Base-by-base conservation (phyloP, 2,329 filamentous ascomycete genomes). In the Colletotrichum sp. region DNA sequence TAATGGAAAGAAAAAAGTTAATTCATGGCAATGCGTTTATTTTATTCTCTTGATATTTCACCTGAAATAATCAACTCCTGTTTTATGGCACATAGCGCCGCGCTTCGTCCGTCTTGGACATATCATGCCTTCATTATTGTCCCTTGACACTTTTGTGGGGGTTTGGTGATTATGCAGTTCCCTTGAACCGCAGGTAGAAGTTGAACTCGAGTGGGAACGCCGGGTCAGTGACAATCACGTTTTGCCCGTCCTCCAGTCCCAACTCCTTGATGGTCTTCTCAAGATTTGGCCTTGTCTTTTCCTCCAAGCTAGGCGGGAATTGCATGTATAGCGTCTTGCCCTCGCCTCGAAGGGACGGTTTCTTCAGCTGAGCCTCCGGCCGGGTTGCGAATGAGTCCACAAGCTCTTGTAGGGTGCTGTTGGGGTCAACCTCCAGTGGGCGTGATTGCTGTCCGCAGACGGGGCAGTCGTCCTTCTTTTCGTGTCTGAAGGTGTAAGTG, bases 401-500 rank as follows among this genome's bases (percentile, higher is more conserved):
- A 74, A 99, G 94, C 36, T 98, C 95, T 79, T 94, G 91, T 43
- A 99, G 88, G 0, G 95, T 98, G 81, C 88, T 89, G 57, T 92
- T 90, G 0, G 93, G 90, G 80, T 96, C 91, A 28, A 98, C 91
- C 4, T 90, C 86, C 16, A 99, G 88, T 30, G 94, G 93, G 68
- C 95, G 94, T 6, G 97, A 93, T 74, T 95, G 86, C 69, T 95
- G 94, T 21, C 96, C 96, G 82, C 97, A 99, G 8, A 99, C 97
- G 4, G 97, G 96, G 79, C 97, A 99, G 84, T 99, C 97, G 18
- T 94, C 91, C 84, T 98, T 99, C 87, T 94, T 95, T 86, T 98
- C 94, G 81, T 98, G 96, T 81, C 96, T 93, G 84, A 99, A 99
- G 0, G 97, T 99, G 85, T 98, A 98, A 0, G 97, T 99, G 87